Evolutionary conservation across 495 filamentous ascomycete genomes (phyloP).

Genomic region (Lineolata rhizophorae): DNA sequence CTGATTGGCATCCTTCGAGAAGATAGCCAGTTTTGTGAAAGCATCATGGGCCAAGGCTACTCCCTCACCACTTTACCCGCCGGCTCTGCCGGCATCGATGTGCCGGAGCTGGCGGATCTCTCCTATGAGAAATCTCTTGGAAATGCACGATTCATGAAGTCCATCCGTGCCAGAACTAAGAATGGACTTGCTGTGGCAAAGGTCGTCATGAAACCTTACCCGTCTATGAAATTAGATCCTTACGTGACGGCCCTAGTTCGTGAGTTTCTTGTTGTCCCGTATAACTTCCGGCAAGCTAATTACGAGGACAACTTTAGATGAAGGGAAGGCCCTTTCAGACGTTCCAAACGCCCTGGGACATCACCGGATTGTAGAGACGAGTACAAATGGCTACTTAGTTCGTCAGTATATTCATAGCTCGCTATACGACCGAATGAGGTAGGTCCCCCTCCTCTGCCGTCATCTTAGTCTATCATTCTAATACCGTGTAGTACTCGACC

Average conservation of each 20-base stretch:
- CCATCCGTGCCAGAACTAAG: slow-evolving; percentile 68
- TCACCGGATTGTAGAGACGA: slow-evolving; percentile 73
- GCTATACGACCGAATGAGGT: slow-evolving; percentile 87
- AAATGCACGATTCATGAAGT: slow-evolving; percentile 91
- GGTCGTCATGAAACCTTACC: slow-evolving; percentile 76
- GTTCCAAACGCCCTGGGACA: slow-evolving; percentile 84
- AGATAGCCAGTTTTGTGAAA: no score
- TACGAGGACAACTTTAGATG: slow-evolving; percentile 37
- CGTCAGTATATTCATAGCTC: slow-evolving; percentile 92
- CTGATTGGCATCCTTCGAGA: no score
- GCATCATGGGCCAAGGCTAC: slow-evolving; percentile 99
- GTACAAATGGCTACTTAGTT: slow-evolving; percentile 80
- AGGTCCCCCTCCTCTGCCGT: slow-evolving; percentile 2
- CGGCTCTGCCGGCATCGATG: slow-evolving; percentile 79
- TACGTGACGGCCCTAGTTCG: slow-evolving; percentile 55
- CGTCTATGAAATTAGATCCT: slow-evolving; percentile 49
- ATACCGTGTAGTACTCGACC: slow-evolving; percentile 62
- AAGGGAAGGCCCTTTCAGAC: slow-evolving; percentile 55
- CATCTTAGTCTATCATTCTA: neutral
- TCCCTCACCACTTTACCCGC: slow-evolving; percentile 77
- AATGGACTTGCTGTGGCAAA: slow-evolving; percentile 86
- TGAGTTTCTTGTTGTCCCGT: slow-evolving; percentile 20
- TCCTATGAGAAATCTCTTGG: slow-evolving; percentile 86
- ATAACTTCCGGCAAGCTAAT: no score
- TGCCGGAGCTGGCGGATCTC: slow-evolving; percentile 73